Evolutionary conservation across 129 eudicot species (phyloP).

Genomic region (Tagetes patula): DNA sequence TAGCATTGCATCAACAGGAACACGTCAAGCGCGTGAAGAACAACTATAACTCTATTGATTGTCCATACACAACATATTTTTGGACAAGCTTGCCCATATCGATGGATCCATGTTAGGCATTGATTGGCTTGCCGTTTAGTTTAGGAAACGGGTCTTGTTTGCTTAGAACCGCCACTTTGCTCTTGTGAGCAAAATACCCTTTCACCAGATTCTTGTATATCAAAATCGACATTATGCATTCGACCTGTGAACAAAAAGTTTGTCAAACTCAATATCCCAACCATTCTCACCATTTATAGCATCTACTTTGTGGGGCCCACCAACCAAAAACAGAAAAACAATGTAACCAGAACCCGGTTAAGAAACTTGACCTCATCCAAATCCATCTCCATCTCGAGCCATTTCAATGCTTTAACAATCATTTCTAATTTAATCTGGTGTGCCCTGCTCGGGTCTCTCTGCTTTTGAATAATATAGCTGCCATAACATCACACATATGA

Average conservation of each 20-base stretch:
- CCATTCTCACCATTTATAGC: constrained; percentile 1
- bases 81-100: not conserved
- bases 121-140: constrained; percentile 85
- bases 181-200: constrained; percentile 98
- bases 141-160: constrained; percentile 96
- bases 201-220: constrained; percentile 85
- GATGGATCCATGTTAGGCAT: constrained; percentile 34
- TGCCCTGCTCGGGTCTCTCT: constrained; percentile 80
- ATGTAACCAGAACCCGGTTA: not conserved
- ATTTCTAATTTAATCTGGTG: constrained; percentile 91
- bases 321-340: not conserved
- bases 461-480: constrained; percentile 83
- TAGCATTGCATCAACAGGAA: too few relatives aligned
- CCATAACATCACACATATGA: constrained; percentile 20
- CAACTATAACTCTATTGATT: not conserved
- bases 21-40: not conserved
- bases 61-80: not conserved
- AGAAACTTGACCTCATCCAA: constrained; percentile 68
- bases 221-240: constrained; percentile 85
- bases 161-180: constrained; percentile 91
- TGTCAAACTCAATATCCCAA: not conserved
- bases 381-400: constrained; percentile 98
- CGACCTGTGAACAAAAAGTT: constrained; percentile 56
- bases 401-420: constrained; percentile 83
- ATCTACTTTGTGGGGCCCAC: not conserved